These are phyloP conservation scores for Sanghuangporus sanghuang DNA, from an alignment of 1,284 basidiomycete species.

Conservation along the genomic window DNA sequence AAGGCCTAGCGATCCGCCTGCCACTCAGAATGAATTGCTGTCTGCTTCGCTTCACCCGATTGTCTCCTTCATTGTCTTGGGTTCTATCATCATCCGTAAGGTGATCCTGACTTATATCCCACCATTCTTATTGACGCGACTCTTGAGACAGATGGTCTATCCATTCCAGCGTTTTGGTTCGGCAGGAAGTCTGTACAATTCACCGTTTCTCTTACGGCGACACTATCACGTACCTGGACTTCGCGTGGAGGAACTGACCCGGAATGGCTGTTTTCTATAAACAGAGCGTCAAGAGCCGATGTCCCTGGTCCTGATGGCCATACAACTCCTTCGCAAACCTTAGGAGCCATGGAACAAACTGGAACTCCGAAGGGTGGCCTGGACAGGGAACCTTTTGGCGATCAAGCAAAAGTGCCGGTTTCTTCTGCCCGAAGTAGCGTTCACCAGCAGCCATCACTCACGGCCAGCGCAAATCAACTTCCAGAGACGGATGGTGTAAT, in stretches of 20 bases:
- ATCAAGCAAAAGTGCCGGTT: neutral
- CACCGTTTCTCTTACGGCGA: conserved; percentile 83
- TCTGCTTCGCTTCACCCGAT: conserved; percentile 72
- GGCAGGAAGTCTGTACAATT: conserved; percentile 45
- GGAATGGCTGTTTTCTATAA: neutral
- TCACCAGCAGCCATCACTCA: neutral
- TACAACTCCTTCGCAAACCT: neutral
- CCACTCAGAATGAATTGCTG: conserved; percentile 64
- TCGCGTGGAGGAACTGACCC: neutral
- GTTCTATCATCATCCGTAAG: conserved; percentile 50
- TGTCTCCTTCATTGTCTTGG: conserved; percentile 78
- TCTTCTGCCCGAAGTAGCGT: neutral
- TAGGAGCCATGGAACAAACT: neutral
- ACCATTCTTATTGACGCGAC: neutral
- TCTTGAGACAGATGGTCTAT: conserved; percentile 65
- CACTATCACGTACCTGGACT: conserved; percentile 56
- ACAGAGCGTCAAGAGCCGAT: neutral
- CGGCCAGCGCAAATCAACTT: neutral
- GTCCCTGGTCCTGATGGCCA: neutral
- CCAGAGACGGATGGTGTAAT: neutral
- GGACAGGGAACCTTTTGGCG: neutral
- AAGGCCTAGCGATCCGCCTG: conserved; percentile 50
- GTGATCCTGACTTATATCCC: neutral
- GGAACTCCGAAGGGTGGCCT: neutral
- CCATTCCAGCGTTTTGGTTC: conserved; percentile 82